Conservation (phyloP, 73 alveolate genomes). For the Stentor coeruleus region DNA sequence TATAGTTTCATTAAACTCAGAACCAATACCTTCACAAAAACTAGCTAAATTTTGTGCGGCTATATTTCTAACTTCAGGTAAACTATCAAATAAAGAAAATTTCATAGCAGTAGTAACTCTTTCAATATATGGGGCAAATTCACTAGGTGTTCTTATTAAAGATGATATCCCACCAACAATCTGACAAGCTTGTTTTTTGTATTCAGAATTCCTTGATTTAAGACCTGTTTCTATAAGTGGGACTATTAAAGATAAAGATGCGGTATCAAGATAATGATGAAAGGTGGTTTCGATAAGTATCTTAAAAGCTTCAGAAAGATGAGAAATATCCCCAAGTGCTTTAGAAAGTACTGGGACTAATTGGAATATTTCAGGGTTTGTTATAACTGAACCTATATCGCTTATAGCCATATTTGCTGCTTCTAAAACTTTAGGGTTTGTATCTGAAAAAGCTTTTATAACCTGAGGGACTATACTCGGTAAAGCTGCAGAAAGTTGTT, state of each 20-base stretch:
- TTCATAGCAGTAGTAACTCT: slow-evolving; percentile 49
- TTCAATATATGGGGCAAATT: slow-evolving; percentile 52
- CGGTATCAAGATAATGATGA: slow-evolving; percentile 63
- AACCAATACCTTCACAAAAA: slow-evolving; percentile 49
- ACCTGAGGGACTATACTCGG: slow-evolving; percentile 57
- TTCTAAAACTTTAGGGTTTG: slow-evolving; percentile 65
- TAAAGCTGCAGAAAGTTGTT: slow-evolving; percentile 42
- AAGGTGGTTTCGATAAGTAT: slow-evolving; percentile 54
- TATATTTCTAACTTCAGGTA: slow-evolving; percentile 58
- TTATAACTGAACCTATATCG: slow-evolving; percentile 60
- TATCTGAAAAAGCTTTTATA: slow-evolving; percentile 57
- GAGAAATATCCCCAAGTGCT: slow-evolving; percentile 50
- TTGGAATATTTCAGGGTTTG: slow-evolving; percentile 61
- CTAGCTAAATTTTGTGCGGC: slow-evolving; percentile 54
- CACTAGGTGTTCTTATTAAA: slow-evolving; percentile 48
- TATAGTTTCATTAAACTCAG: slow-evolving; percentile 30
- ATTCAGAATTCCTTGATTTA: slow-evolving; percentile 45
- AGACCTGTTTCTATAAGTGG: slow-evolving; percentile 62
- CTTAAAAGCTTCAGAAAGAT: slow-evolving; percentile 44
- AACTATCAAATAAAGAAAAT: slow-evolving; percentile 52
- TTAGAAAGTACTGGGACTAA: slow-evolving; percentile 29
- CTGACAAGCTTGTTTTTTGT: slow-evolving; percentile 48
- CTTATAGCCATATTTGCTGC: slow-evolving; percentile 56
- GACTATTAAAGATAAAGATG: slow-evolving; percentile 52
- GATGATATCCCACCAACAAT: slow-evolving; percentile 59